Base-by-base conservation (phyloP, 306 rosid genomes). In the Casuarina cunninghamiana region DNA sequence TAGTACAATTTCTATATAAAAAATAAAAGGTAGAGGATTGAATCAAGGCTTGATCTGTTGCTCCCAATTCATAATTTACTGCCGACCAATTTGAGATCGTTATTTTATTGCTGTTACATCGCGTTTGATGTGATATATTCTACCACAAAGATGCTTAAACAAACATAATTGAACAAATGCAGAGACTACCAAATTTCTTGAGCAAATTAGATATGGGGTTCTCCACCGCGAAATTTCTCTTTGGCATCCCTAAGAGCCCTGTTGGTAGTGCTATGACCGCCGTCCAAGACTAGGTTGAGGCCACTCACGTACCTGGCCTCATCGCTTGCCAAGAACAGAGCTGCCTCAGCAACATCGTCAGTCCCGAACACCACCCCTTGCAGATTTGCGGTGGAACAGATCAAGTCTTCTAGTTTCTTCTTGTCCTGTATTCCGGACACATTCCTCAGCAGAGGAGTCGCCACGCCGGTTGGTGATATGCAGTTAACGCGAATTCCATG, bases 401-500 rank as follows among this genome's bases (percentile, higher is more conserved):
- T 1, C 51, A 79, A 10, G 9, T 78, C 41, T 77, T 76, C 74
- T 0, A 50, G 21, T 26, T 46, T 61, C 0, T 37, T 57, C 75
- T 77, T 60, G 9, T 77, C 77, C 70, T 82, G 72, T 10, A 16
- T 9, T 19, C 81, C 87, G 75, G 84, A 1, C 3, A 73, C 74
- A 3, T 77, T 80, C 26, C 61, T 85, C 0, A 82, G 45, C 73
- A 93, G 1, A 12, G 97, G 90, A 3, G 94, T 93, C 1, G 89
- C 81, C 51, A 91, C 62, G 2, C 78, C 91, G 2, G 81, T 74
- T 0, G 96, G 96, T 10, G 93, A 84, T 1, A 93, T 50, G 48
- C 90, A 86, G 10, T 93, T 93, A 0, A 91, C 94, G 63, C 93
- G 84, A n/a, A 93, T 83, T 54, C 96, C 96, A 42, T 77, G 66